Evolutionary conservation across 2,329 filamentous ascomycete genomes (phyloP), one percentile per base, ranked within the genome.

Genomic region (Colletotrichum cuscutae): DNA sequence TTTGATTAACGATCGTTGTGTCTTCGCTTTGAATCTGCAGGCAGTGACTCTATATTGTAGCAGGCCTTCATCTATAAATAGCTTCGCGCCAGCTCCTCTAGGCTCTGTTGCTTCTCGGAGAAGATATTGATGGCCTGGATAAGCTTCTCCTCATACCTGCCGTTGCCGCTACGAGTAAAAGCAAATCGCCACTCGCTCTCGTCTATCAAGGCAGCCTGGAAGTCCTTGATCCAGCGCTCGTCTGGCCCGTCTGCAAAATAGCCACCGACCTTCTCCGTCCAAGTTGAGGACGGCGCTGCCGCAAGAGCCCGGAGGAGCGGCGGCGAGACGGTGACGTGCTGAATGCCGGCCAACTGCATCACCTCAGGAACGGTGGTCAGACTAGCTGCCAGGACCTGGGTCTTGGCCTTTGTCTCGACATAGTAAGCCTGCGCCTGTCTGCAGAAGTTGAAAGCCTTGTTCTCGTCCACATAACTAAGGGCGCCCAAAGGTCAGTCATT

Each of bases 291-390:
- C 0, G 82, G 77, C 13, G 82, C 82, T 13, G 80, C 78, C 0
- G 84, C 81, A n/a, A 90, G 82, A 42, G 85, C 80, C 9, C 79
- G 79, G 30, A 92, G 80, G 2, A 92, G 79, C 1, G 80, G 80
- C 0, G 90, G 89, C 0, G 89, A 84, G 46, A 93, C 84, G 0
- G 90, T 92, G 26, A 92, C 87, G 77, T 90, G 88, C 49, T 90
- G 82, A 1, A 87, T 86, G 0, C 90, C 89, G 1, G 88, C 88
- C 1, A 92, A 82, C 58, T 82, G 82, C 82, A 90, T 87, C n/a
- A 90, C 87, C 75, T 93, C 89, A 1, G 87, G 84, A 1, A 86
- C 84, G 0, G 85, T 89, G 0, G 89, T 90, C 58, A 92, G 80
- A 46, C 88, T 89, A 3, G 89, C 89, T 0, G 88, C 87, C 6